Evolutionary conservation across 2,329 filamentous ascomycete genomes (phyloP), one percentile per base, ranked within the genome.

Genomic region (Aspergillus novoparasiticus): DNA sequence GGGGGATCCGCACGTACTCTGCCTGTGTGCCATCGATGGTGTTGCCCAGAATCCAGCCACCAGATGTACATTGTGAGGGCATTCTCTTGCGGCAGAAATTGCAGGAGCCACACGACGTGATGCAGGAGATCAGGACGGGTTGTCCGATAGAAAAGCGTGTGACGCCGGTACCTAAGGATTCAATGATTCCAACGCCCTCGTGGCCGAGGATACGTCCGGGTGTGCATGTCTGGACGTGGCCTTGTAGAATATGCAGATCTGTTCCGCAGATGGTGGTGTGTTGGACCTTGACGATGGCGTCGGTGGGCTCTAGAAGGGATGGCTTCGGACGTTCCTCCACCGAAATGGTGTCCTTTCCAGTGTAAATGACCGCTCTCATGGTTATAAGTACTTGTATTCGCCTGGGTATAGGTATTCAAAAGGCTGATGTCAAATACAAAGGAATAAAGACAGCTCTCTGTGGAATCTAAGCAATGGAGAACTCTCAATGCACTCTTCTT

Each of bases 21-120:
- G 84, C 84, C 69, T 86, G 84, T 0, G 82, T 85, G 41, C 84
- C 85, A 67, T 85, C 82, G 34, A 82, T 80, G 1, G 74, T 77
- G 68, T 87, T 83, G 21, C 85, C 85, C 0, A 87, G 76, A 6
- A 83, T 79, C 85, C 85, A 87, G 4, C 85, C 85, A 39, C 83
- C 85, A 12, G 79, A 80, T 2, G 76, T 77, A 73, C 85, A 87
- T 64, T 85, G 83, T 19, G 82, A 84, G 61, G 78, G 78, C 81
- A 87, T 85, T n/a, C 81, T 81, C 54, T 72, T 74, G 4, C 81
- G 81, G 67, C 85, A 87, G 71, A 82, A 84, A 28, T 78, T 76
- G 68, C 85, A 87, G 1, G 75, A 77, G 0, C 80, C 81, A 68
- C 85, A 87, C 59, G 79, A 79, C 0, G 79, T 82, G 57, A 87